Conservation (phyloP, 140 eudicot species). For the Stevia rebaudiana region DNA sequence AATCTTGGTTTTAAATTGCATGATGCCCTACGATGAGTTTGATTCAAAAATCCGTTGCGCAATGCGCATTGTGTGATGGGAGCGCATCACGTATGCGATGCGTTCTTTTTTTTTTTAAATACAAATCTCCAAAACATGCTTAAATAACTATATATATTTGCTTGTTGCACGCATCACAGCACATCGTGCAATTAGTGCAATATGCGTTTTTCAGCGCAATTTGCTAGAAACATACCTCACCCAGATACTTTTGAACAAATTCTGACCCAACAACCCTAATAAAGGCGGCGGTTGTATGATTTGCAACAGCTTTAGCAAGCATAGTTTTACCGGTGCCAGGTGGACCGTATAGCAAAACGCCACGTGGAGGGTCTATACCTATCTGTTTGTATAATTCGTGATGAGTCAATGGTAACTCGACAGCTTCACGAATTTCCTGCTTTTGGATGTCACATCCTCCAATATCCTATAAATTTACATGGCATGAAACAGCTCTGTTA, state of each 20-base stretch:
- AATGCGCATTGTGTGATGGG: no score
- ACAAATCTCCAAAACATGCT: no score
- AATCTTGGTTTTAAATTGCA: no score
- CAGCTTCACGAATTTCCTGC: conserved; percentile 98
- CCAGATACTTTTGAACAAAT: conserved; percentile 91
- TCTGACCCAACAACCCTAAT: conserved; percentile 98
- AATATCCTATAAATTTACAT: conserved; percentile 54
- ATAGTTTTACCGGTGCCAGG: conserved; percentile 98
- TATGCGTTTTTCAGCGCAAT: no score
- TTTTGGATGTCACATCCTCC: conserved; percentile 98
- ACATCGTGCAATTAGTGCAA: no score
- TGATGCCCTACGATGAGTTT: no score
- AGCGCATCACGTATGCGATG: no score
- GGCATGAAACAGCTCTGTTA: conserved; percentile 5
- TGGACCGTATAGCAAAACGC: conserved; percentile 93
- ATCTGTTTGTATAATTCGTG: conserved; percentile 91
- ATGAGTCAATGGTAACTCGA: conserved; percentile 89
- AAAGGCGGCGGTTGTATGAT: conserved; percentile 91
- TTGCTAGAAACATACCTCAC: conserved; percentile 69
- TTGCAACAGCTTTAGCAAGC: conserved; percentile 98
- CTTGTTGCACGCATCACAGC: no score
- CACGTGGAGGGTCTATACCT: conserved; percentile 97
- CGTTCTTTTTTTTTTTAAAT: no score
- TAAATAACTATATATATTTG: no score
- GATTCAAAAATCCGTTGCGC: no score